phyloP scores from a whole-genome alignment of 1,284 basidiomycete species.

The Sanghuangporus baumii region DNA sequence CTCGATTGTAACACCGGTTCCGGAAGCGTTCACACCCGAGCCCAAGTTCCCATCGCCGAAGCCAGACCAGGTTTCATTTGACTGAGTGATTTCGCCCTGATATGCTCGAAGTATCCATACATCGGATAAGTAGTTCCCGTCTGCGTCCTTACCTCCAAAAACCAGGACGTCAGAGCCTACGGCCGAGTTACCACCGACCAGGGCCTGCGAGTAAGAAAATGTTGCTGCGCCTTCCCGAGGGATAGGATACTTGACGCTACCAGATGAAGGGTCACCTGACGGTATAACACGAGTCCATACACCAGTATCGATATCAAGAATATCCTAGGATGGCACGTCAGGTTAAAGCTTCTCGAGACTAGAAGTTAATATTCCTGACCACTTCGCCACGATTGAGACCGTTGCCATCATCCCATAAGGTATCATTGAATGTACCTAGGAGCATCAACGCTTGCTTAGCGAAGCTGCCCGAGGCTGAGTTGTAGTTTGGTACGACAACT shows the following conservation, averaged over 20 bases:
- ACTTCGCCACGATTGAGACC: conserved; percentile 63
- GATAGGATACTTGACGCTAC: conserved; percentile 46
- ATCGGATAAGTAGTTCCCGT: conserved; percentile 63
- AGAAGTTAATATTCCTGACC: conserved; percentile 30
- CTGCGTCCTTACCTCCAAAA: conserved; percentile 65
- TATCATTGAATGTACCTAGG: conserved; percentile 56
- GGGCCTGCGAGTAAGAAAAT: conserved; percentile 43
- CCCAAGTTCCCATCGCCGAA: conserved; percentile 55
- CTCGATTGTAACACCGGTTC: conserved; percentile 56
- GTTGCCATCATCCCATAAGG: conserved; percentile 59
- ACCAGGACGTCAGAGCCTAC: conserved; percentile 68
- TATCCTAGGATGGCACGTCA: conserved; percentile 35
- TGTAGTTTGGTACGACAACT: conserved; percentile 56
- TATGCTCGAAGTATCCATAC: conserved; percentile 74
- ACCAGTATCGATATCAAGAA: conserved; percentile 56
- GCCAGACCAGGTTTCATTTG: conserved; percentile 53
- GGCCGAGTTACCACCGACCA: conserved; percentile 49
- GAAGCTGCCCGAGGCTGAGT: conserved; percentile 49
- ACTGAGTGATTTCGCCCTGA: conserved; percentile 46
- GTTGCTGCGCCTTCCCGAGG: conserved; percentile 68
- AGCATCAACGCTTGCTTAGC: conserved; percentile 60
- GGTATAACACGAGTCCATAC: conserved; percentile 71
- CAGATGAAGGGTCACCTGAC: conserved; percentile 57
- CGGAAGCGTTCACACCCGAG: conserved; percentile 56
- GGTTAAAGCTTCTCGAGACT: conserved; percentile 6